phyloP scores from a whole-genome alignment of 495 filamentous ascomycete species.

The Neurospora sp. region DNA sequence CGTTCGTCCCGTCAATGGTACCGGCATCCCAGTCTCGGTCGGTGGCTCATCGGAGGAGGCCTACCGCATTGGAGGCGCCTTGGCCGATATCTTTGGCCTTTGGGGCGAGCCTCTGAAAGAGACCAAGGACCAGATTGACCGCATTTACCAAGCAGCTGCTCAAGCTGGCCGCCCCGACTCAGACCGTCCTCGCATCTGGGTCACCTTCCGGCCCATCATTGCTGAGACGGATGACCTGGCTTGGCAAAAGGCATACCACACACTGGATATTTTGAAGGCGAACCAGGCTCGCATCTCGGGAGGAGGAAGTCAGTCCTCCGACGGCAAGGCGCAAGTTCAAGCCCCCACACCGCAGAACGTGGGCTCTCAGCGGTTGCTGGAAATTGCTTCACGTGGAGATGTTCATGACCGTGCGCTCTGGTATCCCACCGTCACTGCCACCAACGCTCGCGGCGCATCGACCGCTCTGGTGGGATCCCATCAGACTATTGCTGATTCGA shows the following conservation, averaged over 20 bases:
- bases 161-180: constrained; percentile 28
- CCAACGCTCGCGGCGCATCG: constrained; percentile 44
- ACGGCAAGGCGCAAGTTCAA: not conserved
- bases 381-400: constrained; percentile 42
- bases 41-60: constrained; percentile 44
- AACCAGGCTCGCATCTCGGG: constrained; percentile 3
- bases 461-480: constrained; percentile 43
- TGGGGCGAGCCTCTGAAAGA: constrained; percentile 49
- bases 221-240: constrained; percentile 46
- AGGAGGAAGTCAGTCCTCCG: not conserved
- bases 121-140: constrained; percentile 44
- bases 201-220: constrained; percentile 44
- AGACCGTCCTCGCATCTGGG: constrained; percentile 44
- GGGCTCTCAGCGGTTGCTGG: constrained; percentile 42
- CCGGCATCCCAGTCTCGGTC: constrained; percentile 39
- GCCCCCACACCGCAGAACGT: constrained; percentile 38
- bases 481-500: constrained; percentile 38
- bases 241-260: constrained; percentile 42
- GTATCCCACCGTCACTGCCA: constrained; percentile 47
- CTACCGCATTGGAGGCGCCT: constrained; percentile 40
- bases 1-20: constrained; percentile 37
- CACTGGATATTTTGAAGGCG: constrained; percentile 29
- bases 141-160: constrained; percentile 39
- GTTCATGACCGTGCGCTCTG: constrained; percentile 46
- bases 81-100: constrained; percentile 46